Conservation (phyloP, 345 rosid species). For the Euclidium syriacum region DNA sequence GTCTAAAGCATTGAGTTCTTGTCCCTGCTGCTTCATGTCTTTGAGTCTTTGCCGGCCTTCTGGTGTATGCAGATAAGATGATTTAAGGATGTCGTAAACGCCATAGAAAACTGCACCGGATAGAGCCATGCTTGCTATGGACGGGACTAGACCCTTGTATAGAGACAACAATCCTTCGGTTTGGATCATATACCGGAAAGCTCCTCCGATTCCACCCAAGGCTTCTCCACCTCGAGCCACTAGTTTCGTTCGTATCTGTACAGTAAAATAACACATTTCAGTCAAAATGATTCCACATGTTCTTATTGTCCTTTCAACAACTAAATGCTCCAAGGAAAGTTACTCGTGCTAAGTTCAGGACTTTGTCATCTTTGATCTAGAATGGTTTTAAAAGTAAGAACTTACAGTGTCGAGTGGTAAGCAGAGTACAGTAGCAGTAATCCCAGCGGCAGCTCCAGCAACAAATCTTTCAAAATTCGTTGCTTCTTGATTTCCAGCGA, state of each 20-base stretch:
- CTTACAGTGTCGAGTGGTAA: slow-evolving; percentile 93
- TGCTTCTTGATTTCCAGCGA: slow-evolving; percentile 62
- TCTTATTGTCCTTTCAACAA: neutral
- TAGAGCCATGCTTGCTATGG: slow-evolving; percentile 81
- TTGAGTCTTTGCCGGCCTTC: slow-evolving; percentile 64
- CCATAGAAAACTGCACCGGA: slow-evolving; percentile 94
- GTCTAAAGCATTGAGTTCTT: slow-evolving; percentile 65
- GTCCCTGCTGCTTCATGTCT: slow-evolving; percentile 58
- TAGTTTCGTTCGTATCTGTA: slow-evolving; percentile 77
- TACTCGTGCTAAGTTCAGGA: too few relatives aligned
- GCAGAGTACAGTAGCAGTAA: slow-evolving; percentile 86
- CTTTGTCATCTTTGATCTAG: neutral
- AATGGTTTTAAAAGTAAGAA: neutral
- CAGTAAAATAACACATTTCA: neutral
- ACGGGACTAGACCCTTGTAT: slow-evolving; percentile 81
- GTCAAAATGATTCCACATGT: neutral
- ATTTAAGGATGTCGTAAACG: slow-evolving; percentile 77
- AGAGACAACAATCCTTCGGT: slow-evolving; percentile 86
- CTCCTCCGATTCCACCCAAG: slow-evolving; percentile 72
- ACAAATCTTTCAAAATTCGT: slow-evolving; percentile 83
- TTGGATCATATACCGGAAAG: slow-evolving; percentile 69
- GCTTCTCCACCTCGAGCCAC: slow-evolving; percentile 96
- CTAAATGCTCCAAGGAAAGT: too few relatives aligned
- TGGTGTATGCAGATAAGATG: slow-evolving; percentile 74
- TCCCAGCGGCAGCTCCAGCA: slow-evolving; percentile 95